phyloP scores from a whole-genome alignment of 2,329 filamentous ascomycete genomes.

The Xylaria sp. region DNA sequence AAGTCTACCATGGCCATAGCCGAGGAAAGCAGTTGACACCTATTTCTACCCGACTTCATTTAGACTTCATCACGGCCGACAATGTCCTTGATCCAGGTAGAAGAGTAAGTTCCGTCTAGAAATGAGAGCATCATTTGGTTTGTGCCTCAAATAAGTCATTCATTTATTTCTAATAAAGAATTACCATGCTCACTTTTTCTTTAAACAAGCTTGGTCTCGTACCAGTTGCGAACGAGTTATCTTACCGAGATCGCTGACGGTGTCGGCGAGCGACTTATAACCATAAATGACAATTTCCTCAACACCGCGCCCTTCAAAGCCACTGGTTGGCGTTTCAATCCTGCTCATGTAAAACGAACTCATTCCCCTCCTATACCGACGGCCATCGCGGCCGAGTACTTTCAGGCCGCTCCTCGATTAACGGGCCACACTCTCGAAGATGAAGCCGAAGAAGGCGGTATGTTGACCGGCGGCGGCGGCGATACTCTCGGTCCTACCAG shows the following conservation, averaged over 20 bases:
- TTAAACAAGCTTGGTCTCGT: slow-evolving; percentile 75
- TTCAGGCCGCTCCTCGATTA: slow-evolving; percentile 73
- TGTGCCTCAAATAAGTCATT: not conserved
- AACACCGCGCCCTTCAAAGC: slow-evolving; percentile 85
- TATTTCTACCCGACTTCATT: not conserved
- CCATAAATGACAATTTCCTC: slow-evolving; percentile 80
- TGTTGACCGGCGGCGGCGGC: slow-evolving; percentile 74
- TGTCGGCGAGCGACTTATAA: slow-evolving; percentile 85
- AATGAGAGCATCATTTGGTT: not conserved
- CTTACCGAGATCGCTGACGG: slow-evolving; percentile 84
- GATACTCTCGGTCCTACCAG: slow-evolving; percentile 76
- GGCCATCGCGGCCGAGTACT: slow-evolving; percentile 84
- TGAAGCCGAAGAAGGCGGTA: slow-evolving; percentile 77
- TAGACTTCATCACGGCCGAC: slow-evolving; percentile 18
- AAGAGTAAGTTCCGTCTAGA: slow-evolving; percentile 43
- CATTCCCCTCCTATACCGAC: slow-evolving; percentile 89
- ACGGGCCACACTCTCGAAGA: slow-evolving; percentile 73
- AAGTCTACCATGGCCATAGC: slow-evolving; percentile 18
- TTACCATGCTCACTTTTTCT: slow-evolving; percentile 33
- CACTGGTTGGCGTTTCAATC: slow-evolving; percentile 81
- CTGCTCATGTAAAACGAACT: slow-evolving; percentile 81
- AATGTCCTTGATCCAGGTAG: slow-evolving; percentile 49
- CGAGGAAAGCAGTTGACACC: slow-evolving; percentile 3
- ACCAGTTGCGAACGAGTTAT: slow-evolving; percentile 84
- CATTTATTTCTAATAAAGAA: too few species aligned